Percentiles rank a stretch among this genome's conserved stretches.
These are phyloP conservation scores for Monilinia polystroma DNA, from an alignment of 2,329 filamentous ascomycete genomes.

Conservation along the genomic window DNA sequence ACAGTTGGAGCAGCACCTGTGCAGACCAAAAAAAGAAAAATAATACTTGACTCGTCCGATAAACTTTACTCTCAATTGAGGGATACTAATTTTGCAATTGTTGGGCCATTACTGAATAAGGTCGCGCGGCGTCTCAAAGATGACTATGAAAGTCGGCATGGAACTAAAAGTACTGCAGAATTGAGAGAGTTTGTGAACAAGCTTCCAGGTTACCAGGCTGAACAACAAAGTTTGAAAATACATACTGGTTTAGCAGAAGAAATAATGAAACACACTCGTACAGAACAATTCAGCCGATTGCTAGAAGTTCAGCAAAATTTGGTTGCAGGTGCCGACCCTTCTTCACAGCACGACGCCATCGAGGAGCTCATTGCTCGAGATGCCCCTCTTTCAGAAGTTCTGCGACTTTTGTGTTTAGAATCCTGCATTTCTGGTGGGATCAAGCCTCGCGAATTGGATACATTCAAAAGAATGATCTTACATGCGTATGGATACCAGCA, in stretches of 20 bases:
- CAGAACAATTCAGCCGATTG: constrained; percentile 82
- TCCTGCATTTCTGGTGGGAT: constrained; percentile 88
- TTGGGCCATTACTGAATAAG: constrained; percentile 85
- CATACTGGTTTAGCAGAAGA: constrained; percentile 93
- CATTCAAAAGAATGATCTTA: constrained; percentile 81
- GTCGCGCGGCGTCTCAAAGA: constrained; percentile 81
- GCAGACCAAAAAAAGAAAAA: constrained; percentile 77
- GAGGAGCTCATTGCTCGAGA: constrained; percentile 93
- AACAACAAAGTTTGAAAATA: constrained; percentile 87
- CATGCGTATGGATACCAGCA: constrained; percentile 96
- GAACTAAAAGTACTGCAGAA: constrained; percentile 83
- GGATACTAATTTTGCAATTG: constrained; percentile 92
- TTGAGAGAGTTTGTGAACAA: constrained; percentile 94
- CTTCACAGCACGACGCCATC: constrained; percentile 83
- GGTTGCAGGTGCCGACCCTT: constrained; percentile 84
- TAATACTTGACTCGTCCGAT: constrained; percentile 85
- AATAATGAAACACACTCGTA: constrained; percentile 88
- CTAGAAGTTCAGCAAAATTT: constrained; percentile 96
- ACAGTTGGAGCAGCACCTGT: constrained; percentile 55
- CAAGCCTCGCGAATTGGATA: constrained; percentile 83
- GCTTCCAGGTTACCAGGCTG: constrained; percentile 85
- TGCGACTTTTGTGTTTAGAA: constrained; percentile 86
- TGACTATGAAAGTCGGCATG: constrained; percentile 86
- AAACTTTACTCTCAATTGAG: constrained; percentile 84
- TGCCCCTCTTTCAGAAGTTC: constrained; percentile 73